These are phyloP conservation scores for Saccharomycopsis sp. DNA, from an alignment of 805 yeast species.

Conservation along the genomic window DNA sequence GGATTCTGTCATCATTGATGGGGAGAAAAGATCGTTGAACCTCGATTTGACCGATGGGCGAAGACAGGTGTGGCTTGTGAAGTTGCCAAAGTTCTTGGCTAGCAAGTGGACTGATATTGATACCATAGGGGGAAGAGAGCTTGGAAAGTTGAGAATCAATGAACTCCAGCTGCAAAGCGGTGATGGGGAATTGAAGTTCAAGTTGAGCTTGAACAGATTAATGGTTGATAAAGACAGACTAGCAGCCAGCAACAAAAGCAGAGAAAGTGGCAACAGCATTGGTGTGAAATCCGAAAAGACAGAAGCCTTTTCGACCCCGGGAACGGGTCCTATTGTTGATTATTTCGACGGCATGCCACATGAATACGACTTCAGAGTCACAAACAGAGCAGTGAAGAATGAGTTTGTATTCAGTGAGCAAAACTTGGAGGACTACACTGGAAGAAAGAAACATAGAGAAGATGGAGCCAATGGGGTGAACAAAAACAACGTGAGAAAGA, in stretches of 20 bases:
- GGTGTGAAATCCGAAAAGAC: no score
- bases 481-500: constrained; percentile 25
- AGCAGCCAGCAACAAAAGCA: background rate
- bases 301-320: constrained; percentile 18
- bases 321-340: constrained; percentile 26
- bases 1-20: constrained; percentile 23
- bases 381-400: constrained; percentile 73
- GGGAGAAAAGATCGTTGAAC: constrained; percentile 57
- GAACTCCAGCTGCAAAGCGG: constrained; percentile 32
- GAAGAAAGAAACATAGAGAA: constrained; percentile 30
- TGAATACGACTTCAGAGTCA: constrained; percentile 70
- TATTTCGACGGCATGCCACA: constrained; percentile 58
- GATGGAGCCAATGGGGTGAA: constrained; percentile 27
- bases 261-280: background rate
- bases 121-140: constrained; percentile 56
- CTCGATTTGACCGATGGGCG: constrained; percentile 53
- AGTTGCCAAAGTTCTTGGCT: constrained; percentile 80
- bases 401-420: constrained; percentile 85
- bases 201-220: constrained; percentile 43
- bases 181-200: constrained; percentile 36
- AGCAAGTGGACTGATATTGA: constrained; percentile 67
- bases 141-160: constrained; percentile 73
- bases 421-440: constrained; percentile 41
- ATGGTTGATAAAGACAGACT: no score
- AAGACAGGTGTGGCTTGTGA: constrained; percentile 85